These are phyloP conservation scores for Microthyrium microscopicum DNA, from an alignment of 2,329 filamentous ascomycete genomes.

Conservation along the genomic window DNA sequence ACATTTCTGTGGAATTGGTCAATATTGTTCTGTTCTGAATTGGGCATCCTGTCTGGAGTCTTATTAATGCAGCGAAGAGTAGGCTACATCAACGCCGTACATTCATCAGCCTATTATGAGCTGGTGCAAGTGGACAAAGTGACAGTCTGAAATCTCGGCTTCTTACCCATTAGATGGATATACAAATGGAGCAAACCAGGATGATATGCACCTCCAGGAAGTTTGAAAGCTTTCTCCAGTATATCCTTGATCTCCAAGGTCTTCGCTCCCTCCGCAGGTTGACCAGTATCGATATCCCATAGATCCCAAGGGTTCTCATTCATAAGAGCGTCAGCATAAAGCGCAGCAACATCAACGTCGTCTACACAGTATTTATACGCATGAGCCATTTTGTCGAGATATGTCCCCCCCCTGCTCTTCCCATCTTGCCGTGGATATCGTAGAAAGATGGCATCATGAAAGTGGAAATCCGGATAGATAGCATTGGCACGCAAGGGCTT, in stretches of 20 bases:
- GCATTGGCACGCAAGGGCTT: too few relatives aligned
- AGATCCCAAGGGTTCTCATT: constrained; percentile 48
- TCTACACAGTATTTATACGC: constrained; percentile 36
- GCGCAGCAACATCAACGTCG: constrained; percentile 45
- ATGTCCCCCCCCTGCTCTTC: constrained; percentile 38
- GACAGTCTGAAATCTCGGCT: too few relatives aligned
- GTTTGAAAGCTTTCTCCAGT: constrained; percentile 40
- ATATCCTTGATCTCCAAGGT: constrained; percentile 42
- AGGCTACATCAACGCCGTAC: too few relatives aligned
- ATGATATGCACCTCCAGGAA: constrained; percentile 36
- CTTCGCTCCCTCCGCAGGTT: constrained; percentile 36
- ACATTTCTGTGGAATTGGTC: too few relatives aligned
- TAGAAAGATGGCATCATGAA: constrained; percentile 44
- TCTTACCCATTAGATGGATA: constrained; percentile 60
- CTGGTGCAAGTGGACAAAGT: too few relatives aligned
- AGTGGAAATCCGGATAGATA: too few relatives aligned
- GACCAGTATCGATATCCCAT: constrained; percentile 43
- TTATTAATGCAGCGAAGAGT: too few relatives aligned
- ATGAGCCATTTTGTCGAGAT: constrained; percentile 43
- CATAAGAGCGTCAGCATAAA: constrained; percentile 51
- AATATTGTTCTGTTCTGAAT: too few relatives aligned
- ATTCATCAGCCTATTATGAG: too few relatives aligned
- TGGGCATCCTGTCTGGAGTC: too few relatives aligned
- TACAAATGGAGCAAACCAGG: constrained; percentile 60
- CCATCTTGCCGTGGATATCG: constrained; percentile 43